Evolutionary conservation across 2,329 filamentous ascomycete genomes (phyloP).

Genomic region (Aspergillus glaucus): DNA sequence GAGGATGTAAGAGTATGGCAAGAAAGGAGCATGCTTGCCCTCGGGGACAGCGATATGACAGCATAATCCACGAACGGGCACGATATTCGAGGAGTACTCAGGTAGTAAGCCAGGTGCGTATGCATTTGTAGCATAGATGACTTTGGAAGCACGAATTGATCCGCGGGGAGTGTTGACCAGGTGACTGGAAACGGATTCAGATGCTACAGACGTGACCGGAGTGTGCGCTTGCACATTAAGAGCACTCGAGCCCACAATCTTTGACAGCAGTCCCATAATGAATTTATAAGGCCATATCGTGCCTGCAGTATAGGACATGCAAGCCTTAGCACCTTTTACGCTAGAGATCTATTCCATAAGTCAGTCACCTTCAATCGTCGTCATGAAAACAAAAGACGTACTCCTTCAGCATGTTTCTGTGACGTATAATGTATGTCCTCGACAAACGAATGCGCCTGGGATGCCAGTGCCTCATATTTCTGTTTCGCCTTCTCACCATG

Average conservation of each 20-base stretch:
- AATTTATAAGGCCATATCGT: slow-evolving; percentile 67
- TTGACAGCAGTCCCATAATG: slow-evolving; percentile 60
- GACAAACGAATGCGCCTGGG: slow-evolving; percentile 20
- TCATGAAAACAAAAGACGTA: slow-evolving; percentile 8
- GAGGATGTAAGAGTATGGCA: slow-evolving; percentile 54
- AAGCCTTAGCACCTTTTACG: slow-evolving; percentile 35
- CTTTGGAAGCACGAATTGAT: slow-evolving; percentile 53
- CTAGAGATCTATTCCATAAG: slow-evolving; percentile 26
- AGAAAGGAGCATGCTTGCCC: slow-evolving; percentile 21
- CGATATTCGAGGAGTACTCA: slow-evolving; percentile 62
- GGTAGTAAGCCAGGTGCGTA: slow-evolving; percentile 75
- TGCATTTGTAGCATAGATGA: slow-evolving; percentile 77
- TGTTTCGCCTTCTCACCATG: slow-evolving; percentile 22
- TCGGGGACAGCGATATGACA: slow-evolving; percentile 27
- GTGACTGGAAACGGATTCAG: slow-evolving; percentile 45
- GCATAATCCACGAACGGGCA: slow-evolving; percentile 63
- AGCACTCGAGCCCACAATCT: slow-evolving; percentile 47
- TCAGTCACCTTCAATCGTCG: not conserved
- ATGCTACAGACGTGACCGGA: slow-evolving; percentile 30
- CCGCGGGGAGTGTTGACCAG: slow-evolving; percentile 56
- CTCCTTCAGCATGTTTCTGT: slow-evolving; percentile 24
- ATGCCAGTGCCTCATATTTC: slow-evolving; percentile 26
- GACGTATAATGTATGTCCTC: slow-evolving; percentile 25
- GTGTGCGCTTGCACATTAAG: slow-evolving; percentile 52
- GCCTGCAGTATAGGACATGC: slow-evolving; percentile 31